Evolutionary conservation across 192 early-diverging fungal genomes (phyloP).

Genomic region (Rhizophagus prolifer): DNA sequence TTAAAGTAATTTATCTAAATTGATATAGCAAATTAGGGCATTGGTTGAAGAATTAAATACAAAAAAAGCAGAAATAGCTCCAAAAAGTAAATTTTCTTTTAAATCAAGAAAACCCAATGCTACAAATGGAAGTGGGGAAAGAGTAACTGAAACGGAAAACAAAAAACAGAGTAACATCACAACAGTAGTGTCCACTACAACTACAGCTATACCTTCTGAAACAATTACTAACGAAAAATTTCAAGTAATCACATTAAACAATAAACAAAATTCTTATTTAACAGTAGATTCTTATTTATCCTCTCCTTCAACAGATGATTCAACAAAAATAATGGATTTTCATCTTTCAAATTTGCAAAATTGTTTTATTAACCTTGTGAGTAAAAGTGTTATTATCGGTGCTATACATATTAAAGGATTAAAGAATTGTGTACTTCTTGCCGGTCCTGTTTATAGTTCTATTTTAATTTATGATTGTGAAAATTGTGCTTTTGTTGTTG

Average conservation of each 20-base stretch:
- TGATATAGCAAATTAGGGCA: slow-evolving; percentile 47
- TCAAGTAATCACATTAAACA: slow-evolving; percentile 39
- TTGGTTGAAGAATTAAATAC: slow-evolving; percentile 42
- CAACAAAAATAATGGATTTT: slow-evolving; percentile 50
- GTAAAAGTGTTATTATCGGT: slow-evolving; percentile 46
- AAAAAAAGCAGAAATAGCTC: slow-evolving; percentile 42
- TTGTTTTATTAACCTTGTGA: slow-evolving; percentile 68
- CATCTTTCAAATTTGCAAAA: slow-evolving; percentile 54
- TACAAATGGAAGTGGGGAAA: background rate
- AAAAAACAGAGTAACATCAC: background rate
- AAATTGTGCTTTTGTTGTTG: slow-evolving; percentile 61
- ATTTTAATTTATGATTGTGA: slow-evolving; percentile 67
- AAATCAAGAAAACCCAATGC: slow-evolving; percentile 47
- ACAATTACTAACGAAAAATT: slow-evolving; percentile 23
- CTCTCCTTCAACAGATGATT: background rate
- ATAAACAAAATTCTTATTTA: slow-evolving; percentile 35
- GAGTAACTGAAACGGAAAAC: background rate
- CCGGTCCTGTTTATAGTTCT: slow-evolving; percentile 68
- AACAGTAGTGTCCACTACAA: background rate
- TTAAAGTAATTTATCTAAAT: slow-evolving; percentile 18
- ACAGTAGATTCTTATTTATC: slow-evolving; percentile 35
- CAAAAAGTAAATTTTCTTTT: slow-evolving; percentile 70
- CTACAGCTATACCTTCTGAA: background rate
- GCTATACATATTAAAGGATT: slow-evolving; percentile 79
- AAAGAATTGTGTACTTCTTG: slow-evolving; percentile 58